Percentiles rank a stretch among this genome's conserved stretches.
Conservation (phyloP, 495 filamentous ascomycete genomes). For the Halenospora varia region DNA sequence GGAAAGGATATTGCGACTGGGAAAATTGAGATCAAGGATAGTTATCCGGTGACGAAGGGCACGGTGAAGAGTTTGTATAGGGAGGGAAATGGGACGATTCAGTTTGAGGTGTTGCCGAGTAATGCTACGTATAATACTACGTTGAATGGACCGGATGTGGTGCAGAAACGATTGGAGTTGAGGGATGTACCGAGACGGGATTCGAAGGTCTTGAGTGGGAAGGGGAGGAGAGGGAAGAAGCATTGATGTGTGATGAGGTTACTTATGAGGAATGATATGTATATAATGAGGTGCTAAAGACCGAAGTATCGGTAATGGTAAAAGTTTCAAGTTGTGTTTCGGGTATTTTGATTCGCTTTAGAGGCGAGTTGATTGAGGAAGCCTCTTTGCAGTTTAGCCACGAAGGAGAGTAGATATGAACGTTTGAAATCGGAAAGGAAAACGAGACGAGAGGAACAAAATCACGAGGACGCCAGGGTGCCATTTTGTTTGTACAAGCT, state of each 20-base stretch:
- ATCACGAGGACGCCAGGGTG: no score
- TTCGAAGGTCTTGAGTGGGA: no score
- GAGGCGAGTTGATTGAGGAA: no score
- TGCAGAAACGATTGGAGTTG: background rate
- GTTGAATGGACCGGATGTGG: slow-evolving; percentile 40
- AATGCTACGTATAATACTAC: slow-evolving; percentile 53
- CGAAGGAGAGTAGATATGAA: no score
- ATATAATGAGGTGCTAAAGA: background rate
- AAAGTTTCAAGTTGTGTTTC: no score
- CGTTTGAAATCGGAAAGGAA: no score
- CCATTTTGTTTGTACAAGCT: no score
- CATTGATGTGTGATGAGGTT: background rate
- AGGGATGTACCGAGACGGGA: background rate
- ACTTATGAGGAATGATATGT: no score
- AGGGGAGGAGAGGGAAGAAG: no score
- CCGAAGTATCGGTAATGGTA: background rate
- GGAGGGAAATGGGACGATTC: slow-evolving; percentile 55
- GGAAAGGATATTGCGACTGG: slow-evolving; percentile 61
- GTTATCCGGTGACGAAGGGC: slow-evolving; percentile 48
- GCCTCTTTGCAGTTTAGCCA: no score
- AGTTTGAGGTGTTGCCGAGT: slow-evolving; percentile 40
- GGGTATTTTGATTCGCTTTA: no score
- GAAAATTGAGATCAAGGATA: slow-evolving; percentile 16
- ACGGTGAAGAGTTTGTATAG: slow-evolving; percentile 46
- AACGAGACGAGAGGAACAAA: no score